These are phyloP conservation scores for Leccinum griseonigrum DNA, from an alignment of 1,284 basidiomycete genomes.

Conservation along the genomic window DNA sequence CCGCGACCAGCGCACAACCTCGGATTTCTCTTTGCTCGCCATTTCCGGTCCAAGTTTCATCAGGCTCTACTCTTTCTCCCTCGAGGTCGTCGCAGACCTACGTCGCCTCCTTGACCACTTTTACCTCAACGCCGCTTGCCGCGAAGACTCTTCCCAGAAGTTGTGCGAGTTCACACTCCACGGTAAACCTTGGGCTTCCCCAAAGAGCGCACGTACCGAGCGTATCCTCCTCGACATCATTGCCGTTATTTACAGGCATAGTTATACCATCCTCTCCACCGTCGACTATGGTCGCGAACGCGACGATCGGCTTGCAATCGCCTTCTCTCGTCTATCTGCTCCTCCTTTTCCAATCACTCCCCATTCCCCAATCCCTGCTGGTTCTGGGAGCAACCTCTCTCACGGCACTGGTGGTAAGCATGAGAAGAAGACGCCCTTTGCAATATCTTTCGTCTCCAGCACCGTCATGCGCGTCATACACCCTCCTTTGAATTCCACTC, in stretches of 20 bases:
- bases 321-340: conserved; percentile 54
- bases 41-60: conserved; percentile 61
- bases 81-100: conserved; percentile 48
- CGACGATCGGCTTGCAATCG: conserved; percentile 67
- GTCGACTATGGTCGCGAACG: conserved; percentile 75
- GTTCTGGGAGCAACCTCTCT: conserved; percentile 37
- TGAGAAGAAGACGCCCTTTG: conserved; percentile 54
- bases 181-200: conserved; percentile 67
- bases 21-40: conserved; percentile 65
- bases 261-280: conserved; percentile 62
- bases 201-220: conserved; percentile 64
- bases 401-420: conserved; percentile 35
- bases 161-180: conserved; percentile 64
- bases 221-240: conserved; percentile 67
- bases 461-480: conserved; percentile 68
- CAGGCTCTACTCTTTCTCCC: conserved; percentile 66
- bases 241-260: conserved; percentile 57
- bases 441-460: conserved; percentile 67
- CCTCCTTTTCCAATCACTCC: conserved; percentile 22
- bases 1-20: conserved; percentile 51
- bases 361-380: conserved; percentile 35
- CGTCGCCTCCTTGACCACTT: conserved; percentile 53
- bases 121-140: conserved; percentile 42
- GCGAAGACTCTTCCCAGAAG: conserved; percentile 57
- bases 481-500: conserved; percentile 70